Evolutionary conservation across 1,139 yeast genomes (phyloP), one percentile per base, ranked within the genome.

Genomic region (Zygoascus hellenicus): DNA sequence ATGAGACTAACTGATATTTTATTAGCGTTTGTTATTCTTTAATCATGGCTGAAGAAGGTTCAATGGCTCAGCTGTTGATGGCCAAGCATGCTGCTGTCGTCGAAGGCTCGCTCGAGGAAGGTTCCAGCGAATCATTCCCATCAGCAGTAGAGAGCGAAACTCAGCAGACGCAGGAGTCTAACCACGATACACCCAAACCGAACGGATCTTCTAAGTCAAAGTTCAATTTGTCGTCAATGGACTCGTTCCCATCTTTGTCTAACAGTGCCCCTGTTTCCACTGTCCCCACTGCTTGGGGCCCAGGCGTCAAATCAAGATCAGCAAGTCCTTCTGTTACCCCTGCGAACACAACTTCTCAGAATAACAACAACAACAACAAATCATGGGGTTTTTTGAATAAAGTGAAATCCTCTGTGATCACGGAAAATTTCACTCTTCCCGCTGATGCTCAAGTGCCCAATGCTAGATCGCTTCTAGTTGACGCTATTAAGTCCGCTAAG

Each of bases 171-270:
- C 26, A 22, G 7, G 26, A 22, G 4, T 4, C 4, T 22, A 17
- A 39, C 32, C 33, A 29, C 13, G 40, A 34, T 26, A n/a, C 33
- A 6, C 9, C 42, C 45, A 37, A 19, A 22, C 37, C 13, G 33
- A 42, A 30, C 26, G 47, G 40, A 13, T 35, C 11, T 34, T 16
- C 10, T 7, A 34, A 40, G 39, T 9, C 37, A 28, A 49, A 51
- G 46, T 47, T 58, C 34, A 63, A 59, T 43, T 49, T 61, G 37
- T 45, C 51, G 31, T 61, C 65, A 10, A 43, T 56, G 63, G 64
- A 73, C 14, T 84, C 86, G 9, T 83, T 84, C 65, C 95, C 95
- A 9, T 75, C 87, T 29, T 74, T 87, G 56, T 41, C 43, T 7
- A 41, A 41, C 16, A 28, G 38, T 3, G 31, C 43, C 11, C 16